A percentile compares a stretch with the other conserved stretches of the same genome.
Evolutionary conservation across 345 rosid species (phyloP).

Genomic region (Psidium friedrichsthalianum): DNA sequence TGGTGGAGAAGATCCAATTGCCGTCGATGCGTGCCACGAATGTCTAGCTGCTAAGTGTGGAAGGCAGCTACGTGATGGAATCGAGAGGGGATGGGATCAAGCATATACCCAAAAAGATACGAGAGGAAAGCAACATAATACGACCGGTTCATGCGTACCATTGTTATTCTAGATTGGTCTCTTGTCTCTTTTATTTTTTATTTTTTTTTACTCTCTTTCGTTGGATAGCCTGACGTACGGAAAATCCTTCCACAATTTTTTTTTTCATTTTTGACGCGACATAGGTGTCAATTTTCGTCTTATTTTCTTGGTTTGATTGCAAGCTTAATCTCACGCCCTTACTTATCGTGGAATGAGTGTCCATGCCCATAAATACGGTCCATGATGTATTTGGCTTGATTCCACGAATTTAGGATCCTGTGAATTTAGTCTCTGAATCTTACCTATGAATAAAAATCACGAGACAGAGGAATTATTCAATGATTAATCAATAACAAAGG

Average conservation of each 20-base stretch:
- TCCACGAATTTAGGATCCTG: background rate
- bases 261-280: background rate
- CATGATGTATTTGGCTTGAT: background rate
- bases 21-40: background rate
- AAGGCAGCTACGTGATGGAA: background rate
- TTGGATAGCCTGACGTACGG: background rate
- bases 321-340: background rate
- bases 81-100: background rate
- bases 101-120: background rate
- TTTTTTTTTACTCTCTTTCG: background rate
- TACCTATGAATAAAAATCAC: background rate
- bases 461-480: background rate
- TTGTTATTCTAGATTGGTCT: background rate
- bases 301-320: background rate
- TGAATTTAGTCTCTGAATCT: background rate
- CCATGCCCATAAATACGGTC: background rate
- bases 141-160: background rate
- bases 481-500: background rate
- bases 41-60: background rate
- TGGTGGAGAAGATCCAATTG: background rate
- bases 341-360: background rate
- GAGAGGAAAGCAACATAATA: background rate
- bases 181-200: background rate
- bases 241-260: background rate
- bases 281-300: background rate